Conservation (phyloP, 2,329 filamentous ascomycete species). For the Coniochaeta pulveracea region DNA sequence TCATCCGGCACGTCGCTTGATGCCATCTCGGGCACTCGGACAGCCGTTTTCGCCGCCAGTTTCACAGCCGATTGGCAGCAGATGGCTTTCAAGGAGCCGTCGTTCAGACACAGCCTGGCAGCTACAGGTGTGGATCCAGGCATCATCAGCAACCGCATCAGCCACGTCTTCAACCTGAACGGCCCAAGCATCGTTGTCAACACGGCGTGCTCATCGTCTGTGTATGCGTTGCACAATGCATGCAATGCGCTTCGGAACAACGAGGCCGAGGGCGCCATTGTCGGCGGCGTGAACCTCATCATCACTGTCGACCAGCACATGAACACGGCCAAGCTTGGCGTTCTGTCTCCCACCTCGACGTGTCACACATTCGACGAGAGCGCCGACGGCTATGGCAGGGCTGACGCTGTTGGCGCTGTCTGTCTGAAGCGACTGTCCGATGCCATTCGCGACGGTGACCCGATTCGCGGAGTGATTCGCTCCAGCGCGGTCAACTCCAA, state of each 20-base stretch:
- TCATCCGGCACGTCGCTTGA: slow-evolving; percentile 21
- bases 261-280: slow-evolving; percentile 19
- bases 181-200: slow-evolving; percentile 21
- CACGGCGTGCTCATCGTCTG: slow-evolving; percentile 25
- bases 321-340: slow-evolving; percentile 22
- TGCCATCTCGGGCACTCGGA: slow-evolving; percentile 15
- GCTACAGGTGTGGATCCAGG: slow-evolving; percentile 22
- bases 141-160: slow-evolving; percentile 25
- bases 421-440: slow-evolving; percentile 33
- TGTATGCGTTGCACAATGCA: slow-evolving; percentile 21
- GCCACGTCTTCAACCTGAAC: slow-evolving; percentile 23
- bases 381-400: slow-evolving; percentile 38
- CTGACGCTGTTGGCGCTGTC: slow-evolving; percentile 32
- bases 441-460: slow-evolving; percentile 34
- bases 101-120: slow-evolving; percentile 15
- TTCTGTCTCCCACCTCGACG: slow-evolving; percentile 24
- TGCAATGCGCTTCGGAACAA: slow-evolving; percentile 19
- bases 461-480: slow-evolving; percentile 26
- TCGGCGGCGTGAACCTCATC: slow-evolving; percentile 22
- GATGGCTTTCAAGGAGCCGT: slow-evolving; percentile 13
- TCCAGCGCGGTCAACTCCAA: slow-evolving; percentile 26
- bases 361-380: slow-evolving; percentile 27
- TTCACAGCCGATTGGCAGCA: slow-evolving; percentile 14
- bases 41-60: slow-evolving; percentile 18
- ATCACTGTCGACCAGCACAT: slow-evolving; percentile 21